Conservation (phyloP, 2,329 filamentous ascomycete species). For the Trichoderma semiorbis region DNA sequence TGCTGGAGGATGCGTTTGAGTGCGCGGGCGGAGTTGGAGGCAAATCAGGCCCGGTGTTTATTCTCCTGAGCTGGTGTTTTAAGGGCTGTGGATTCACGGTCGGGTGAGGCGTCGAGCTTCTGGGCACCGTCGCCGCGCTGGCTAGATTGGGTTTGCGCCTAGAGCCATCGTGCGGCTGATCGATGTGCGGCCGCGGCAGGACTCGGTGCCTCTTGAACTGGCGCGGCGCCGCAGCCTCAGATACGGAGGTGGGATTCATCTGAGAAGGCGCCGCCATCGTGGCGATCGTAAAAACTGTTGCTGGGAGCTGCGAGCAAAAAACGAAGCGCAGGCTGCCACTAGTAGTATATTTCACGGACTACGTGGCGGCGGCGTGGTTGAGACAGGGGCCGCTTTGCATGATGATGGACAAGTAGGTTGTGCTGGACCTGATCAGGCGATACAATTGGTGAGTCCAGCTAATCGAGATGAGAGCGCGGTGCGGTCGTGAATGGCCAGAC, state of each 20-base stretch:
- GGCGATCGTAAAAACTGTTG: conserved; percentile 10
- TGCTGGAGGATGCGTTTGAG: conserved; percentile 55
- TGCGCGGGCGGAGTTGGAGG: conserved; percentile 63
- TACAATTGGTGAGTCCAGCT: conserved; percentile 19
- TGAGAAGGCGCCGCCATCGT: conserved; percentile 16
- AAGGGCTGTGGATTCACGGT: conserved; percentile 38
- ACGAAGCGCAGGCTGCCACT: conserved; percentile 8
- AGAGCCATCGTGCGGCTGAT: conserved; percentile 26
- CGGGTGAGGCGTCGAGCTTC: conserved; percentile 30
- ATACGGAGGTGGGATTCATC: not conserved
- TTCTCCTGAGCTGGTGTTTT: conserved; percentile 41
- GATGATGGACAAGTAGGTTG: conserved; percentile 21
- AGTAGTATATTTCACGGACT: conserved; percentile 4
- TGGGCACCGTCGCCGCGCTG: conserved; percentile 29
- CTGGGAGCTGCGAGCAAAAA: conserved; percentile 27
- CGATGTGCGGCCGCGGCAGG: conserved; percentile 36
- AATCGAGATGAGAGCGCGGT: not conserved
- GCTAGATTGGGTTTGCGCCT: conserved; percentile 27
- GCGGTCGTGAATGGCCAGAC: not conserved
- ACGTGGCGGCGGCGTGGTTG: conserved; percentile 22
- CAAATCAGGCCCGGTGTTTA: conserved; percentile 46
- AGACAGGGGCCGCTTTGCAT: conserved; percentile 23
- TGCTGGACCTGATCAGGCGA: conserved; percentile 18
- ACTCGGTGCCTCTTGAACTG: conserved; percentile 48
- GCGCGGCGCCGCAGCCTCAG: conserved; percentile 24